phyloP scores from a whole-genome alignment of 441 rosid genomes.

The Pelargonium australe region DNA sequence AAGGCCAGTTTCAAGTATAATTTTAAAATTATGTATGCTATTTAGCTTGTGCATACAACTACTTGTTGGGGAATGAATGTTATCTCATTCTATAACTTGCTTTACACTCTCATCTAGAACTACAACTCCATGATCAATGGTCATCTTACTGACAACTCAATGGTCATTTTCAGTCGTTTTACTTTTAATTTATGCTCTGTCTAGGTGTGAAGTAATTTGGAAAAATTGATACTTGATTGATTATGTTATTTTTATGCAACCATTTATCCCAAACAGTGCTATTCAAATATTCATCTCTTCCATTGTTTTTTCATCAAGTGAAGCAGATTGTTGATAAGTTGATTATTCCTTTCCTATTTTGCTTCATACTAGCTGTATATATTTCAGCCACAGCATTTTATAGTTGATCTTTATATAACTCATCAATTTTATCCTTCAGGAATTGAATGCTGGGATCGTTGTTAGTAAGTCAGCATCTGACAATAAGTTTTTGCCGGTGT shows the following conservation, averaged over 20 bases:
- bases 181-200: neutral
- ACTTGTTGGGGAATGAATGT: neutral
- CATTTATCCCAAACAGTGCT: neutral
- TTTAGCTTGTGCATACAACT: neutral
- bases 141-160: no score
- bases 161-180: neutral
- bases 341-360: neutral
- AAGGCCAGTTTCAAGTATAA: no score
- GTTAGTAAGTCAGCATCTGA: slow-evolving; percentile 47
- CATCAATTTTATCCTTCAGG: slow-evolving; percentile 37
- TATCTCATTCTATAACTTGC: neutral
- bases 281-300: neutral
- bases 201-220: neutral
- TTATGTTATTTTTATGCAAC: neutral
- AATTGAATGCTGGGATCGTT: slow-evolving; percentile 48
- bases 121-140: neutral
- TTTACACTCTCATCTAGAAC: neutral
- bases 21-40: no score
- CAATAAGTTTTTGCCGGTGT: slow-evolving; percentile 53
- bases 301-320: neutral
- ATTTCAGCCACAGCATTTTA: neutral
- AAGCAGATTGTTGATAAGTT: neutral
- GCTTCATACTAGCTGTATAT: neutral
- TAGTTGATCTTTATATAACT: slow-evolving; percentile 14
- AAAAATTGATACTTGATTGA: no score